These are phyloP conservation scores for Fraxinus sp. DNA, from an alignment of 305 asterid genomes.

Conservation along the genomic window DNA sequence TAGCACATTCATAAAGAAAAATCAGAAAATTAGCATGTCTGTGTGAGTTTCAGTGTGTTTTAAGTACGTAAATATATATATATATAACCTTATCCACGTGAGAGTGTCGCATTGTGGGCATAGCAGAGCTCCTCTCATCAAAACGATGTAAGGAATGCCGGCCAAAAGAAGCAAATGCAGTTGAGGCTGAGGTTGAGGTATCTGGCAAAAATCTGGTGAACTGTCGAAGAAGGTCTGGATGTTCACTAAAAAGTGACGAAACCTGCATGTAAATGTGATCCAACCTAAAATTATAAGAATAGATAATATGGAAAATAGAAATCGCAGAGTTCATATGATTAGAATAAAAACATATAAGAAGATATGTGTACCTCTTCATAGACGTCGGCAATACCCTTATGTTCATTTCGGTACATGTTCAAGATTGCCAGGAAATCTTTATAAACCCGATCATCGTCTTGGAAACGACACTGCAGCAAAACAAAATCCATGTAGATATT, in stretches of 20 bases:
- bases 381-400: constrained; percentile 87
- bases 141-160: constrained; percentile 54
- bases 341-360: constrained; percentile 6
- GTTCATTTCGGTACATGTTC: constrained; percentile 95
- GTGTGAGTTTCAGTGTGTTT: background rate
- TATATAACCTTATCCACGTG: constrained; percentile 65
- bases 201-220: constrained; percentile 92
- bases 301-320: constrained; percentile 4
- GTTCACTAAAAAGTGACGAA: constrained; percentile 74
- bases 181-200: constrained; percentile 65
- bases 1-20: constrained; percentile 22
- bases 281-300: constrained; percentile 20
- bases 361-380: constrained; percentile 74
- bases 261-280: constrained; percentile 50
- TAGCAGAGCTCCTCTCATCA: constrained; percentile 73
- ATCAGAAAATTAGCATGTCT: background rate
- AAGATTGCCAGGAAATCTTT: constrained; percentile 92
- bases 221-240: constrained; percentile 87
- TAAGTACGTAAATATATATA: background rate
- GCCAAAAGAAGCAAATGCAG: constrained; percentile 55
- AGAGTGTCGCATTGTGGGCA: constrained; percentile 58
- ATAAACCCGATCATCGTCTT: constrained; percentile 85
- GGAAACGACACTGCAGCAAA: constrained; percentile 76
- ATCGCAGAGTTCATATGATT: background rate
- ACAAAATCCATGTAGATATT: constrained; percentile 3